Percentiles rank a stretch among this genome's conserved stretches.
These are phyloP conservation scores for Phytophthora quininea DNA, from an alignment of 352 stramenopile genomes.

Conservation along the genomic window DNA sequence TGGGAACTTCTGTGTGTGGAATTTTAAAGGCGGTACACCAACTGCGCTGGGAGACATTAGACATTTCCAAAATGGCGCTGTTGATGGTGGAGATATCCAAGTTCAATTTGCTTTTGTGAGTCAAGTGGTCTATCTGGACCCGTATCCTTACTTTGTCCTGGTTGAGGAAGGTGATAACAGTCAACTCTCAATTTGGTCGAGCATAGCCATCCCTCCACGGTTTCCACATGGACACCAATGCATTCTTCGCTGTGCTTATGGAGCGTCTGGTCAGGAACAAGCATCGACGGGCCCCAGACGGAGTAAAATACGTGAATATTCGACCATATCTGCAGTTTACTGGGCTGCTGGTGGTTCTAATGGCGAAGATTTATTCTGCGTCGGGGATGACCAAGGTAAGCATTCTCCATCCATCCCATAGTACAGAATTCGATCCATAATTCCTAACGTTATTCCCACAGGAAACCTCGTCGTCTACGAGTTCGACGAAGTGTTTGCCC, in stretches of 20 bases:
- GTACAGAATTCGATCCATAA: neutral
- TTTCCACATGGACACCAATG: conserved; percentile 25
- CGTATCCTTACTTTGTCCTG: conserved; percentile 50
- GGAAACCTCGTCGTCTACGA: conserved; percentile 42
- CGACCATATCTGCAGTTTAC: conserved; percentile 19
- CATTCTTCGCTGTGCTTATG: conserved; percentile 19
- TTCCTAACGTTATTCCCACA: conserved; percentile 5
- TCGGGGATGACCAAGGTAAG: conserved; percentile 51
- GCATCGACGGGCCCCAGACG: neutral
- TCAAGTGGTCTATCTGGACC: conserved; percentile 42
- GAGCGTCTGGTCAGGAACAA: neutral
- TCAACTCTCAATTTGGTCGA: conserved; percentile 49
- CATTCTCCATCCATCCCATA: neutral
- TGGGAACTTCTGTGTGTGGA: conserved; percentile 55
- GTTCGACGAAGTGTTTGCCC: conserved; percentile 16
- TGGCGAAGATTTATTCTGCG: conserved; percentile 33
- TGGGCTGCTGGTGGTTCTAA: conserved; percentile 36
- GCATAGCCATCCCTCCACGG: conserved; percentile 30
- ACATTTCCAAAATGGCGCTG: neutral
- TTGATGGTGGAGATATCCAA: neutral
- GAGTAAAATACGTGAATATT: neutral
- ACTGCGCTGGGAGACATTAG: conserved; percentile 16
- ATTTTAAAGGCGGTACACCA: conserved; percentile 43
- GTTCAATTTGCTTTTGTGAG: conserved; percentile 9
- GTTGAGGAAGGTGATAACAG: conserved; percentile 33